A percentile compares a stretch with the other conserved stretches of the same genome.
phyloP scores from a whole-genome alignment of 495 filamentous ascomycete genomes.

The Hyphodiscus hymeniophilus region DNA sequence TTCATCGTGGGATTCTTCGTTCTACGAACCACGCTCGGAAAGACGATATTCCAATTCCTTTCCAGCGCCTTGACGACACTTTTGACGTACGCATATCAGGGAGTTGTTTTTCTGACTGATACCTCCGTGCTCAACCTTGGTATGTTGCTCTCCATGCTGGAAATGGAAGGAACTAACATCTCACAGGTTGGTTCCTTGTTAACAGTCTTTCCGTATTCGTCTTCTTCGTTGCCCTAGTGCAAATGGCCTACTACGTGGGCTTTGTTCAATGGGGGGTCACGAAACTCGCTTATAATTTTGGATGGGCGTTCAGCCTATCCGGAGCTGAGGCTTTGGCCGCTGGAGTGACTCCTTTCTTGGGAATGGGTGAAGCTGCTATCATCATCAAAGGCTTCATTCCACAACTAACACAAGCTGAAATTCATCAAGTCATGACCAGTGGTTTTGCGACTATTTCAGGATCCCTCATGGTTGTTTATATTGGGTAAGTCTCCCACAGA shows the following conservation, averaged over 20 bases:
- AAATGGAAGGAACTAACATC: not conserved
- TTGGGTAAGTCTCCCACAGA: slow-evolving; percentile 80
- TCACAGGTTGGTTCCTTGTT: slow-evolving; percentile 55
- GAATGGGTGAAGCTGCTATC: slow-evolving; percentile 90
- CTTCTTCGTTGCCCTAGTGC: slow-evolving; percentile 85
- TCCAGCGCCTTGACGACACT: slow-evolving; percentile 59
- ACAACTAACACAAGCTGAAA: slow-evolving; percentile 72
- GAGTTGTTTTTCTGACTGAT: slow-evolving; percentile 62
- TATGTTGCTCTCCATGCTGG: not conserved
- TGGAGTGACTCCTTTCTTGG: slow-evolving; percentile 89
- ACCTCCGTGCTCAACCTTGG: slow-evolving; percentile 6
- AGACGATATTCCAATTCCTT: slow-evolving; percentile 73
- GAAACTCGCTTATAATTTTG: slow-evolving; percentile 86
- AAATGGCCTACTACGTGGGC: slow-evolving; percentile 70
- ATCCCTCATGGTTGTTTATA: slow-evolving; percentile 72
- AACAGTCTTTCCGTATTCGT: slow-evolving; percentile 75
- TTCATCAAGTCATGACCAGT: slow-evolving; percentile 87
- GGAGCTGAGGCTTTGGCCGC: slow-evolving; percentile 88
- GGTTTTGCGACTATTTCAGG: slow-evolving; percentile 57
- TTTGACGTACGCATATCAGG: slow-evolving; percentile 61
- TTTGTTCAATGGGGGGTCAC: slow-evolving; percentile 79
- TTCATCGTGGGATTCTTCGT: slow-evolving; percentile 87
- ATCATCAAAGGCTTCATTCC: slow-evolving; percentile 79
- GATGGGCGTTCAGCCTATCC: slow-evolving; percentile 84
- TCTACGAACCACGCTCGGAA: slow-evolving; percentile 35